These are phyloP conservation scores for Penicillium brasilianum DNA, from an alignment of 2,329 filamentous ascomycete genomes.

Conservation along the genomic window DNA sequence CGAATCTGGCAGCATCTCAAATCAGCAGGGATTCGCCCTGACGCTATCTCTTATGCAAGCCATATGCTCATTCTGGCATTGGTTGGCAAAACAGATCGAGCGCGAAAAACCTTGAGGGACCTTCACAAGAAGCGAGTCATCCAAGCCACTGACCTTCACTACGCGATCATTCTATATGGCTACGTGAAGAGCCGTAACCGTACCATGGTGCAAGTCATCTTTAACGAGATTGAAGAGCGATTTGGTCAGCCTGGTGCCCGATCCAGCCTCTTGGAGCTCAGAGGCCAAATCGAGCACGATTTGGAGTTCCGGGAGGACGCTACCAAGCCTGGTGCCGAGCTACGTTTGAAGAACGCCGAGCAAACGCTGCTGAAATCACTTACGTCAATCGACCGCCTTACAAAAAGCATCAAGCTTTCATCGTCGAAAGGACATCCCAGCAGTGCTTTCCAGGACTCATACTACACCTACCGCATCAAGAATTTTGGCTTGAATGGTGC, in stretches of 20 bases:
- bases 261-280: constrained; percentile 44
- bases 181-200: constrained; percentile 56
- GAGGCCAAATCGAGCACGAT: constrained; percentile 42
- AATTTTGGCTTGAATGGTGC: constrained; percentile 57
- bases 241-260: constrained; percentile 42
- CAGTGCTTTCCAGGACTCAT: constrained; percentile 54
- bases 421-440: constrained; percentile 50
- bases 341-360: constrained; percentile 42
- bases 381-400: constrained; percentile 40
- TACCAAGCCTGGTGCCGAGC: constrained; percentile 16
- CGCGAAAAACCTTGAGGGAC: constrained; percentile 56
- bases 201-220: constrained; percentile 57
- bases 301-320: constrained; percentile 27
- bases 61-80: constrained; percentile 64
- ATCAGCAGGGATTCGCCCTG: constrained; percentile 54
- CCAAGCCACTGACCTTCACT: constrained; percentile 51
- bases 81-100: constrained; percentile 59
- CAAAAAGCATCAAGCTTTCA: constrained; percentile 48
- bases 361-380: constrained; percentile 43
- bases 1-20: constrained; percentile 63
- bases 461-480: constrained; percentile 62
- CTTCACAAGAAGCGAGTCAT: constrained; percentile 47
- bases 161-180: constrained; percentile 54
- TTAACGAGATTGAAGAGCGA: constrained; percentile 48
- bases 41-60: constrained; percentile 64